These are phyloP conservation scores for Brasenia schreberi DNA, from an alignment of 164 flowering plant species.

Conservation along the genomic window DNA sequence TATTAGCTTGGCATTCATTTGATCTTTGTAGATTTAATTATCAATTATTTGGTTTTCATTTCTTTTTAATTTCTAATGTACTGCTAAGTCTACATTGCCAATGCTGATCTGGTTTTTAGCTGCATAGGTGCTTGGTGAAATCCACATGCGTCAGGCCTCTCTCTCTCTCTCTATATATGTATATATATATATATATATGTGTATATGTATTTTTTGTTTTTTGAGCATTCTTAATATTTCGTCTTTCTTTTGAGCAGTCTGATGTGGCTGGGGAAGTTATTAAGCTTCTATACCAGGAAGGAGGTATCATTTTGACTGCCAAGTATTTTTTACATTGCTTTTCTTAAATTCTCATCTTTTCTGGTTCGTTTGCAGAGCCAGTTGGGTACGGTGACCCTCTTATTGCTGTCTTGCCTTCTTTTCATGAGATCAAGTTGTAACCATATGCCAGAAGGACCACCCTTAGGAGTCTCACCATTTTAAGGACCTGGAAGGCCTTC, in stretches of 20 bases:
- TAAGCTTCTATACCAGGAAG: slow-evolving; percentile 57
- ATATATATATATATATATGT: too few relatives aligned
- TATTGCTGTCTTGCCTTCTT: slow-evolving; percentile 81
- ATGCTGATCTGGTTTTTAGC: too few relatives aligned
- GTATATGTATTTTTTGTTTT: too few relatives aligned
- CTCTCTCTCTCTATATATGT: too few relatives aligned
- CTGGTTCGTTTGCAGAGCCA: slow-evolving; percentile 48
- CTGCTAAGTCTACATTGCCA: too few relatives aligned
- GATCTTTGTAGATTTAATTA: too few relatives aligned
- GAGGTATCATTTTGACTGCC: slow-evolving; percentile 36
- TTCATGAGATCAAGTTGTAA: slow-evolving; percentile 44
- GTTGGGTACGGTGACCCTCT: slow-evolving; percentile 92
- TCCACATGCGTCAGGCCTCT: too few relatives aligned
- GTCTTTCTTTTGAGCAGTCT: slow-evolving; percentile 38
- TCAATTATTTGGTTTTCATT: too few relatives aligned
- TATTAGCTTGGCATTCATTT: too few relatives aligned
- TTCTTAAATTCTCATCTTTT: not conserved
- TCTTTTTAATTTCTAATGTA: too few relatives aligned
- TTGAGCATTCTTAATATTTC: too few relatives aligned
- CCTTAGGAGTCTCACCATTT: not conserved
- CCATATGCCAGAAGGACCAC: not conserved
- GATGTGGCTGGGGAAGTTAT: slow-evolving; percentile 80
- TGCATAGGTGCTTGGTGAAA: too few relatives aligned
- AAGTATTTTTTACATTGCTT: not conserved
- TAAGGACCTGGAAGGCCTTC: not conserved